Base-by-base conservation (phyloP, 306 rosid genomes). In the Trichosanthes cucumerina region DNA sequence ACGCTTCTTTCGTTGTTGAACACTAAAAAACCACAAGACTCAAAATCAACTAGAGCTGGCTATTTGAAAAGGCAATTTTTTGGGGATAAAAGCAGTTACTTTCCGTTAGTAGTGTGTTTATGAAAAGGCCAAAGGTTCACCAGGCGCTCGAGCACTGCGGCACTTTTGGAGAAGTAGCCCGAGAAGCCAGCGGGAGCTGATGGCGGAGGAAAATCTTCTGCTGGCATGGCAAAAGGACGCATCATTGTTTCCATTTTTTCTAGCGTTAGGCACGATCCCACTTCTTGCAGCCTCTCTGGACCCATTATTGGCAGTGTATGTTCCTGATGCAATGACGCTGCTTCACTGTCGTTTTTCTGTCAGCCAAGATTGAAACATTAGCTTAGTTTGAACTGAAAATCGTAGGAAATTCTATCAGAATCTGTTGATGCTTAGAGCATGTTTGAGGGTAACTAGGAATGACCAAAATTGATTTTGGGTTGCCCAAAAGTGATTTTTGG, bases 161-260 rank as follows among this genome's bases (percentile, higher is more conserved):
- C 89, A 69, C 97, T 85, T 82, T 95, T 95, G 4, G 96, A 77
- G 89, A 95, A 95, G 81, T 95, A 95, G 78, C 97, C 97, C 0
- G 98, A 88, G 89, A 95, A 95, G 50, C 95, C 96, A 1, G 85
- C 93, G 10, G 97, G 99, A 56, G 88, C 84, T 58, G 93, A 87
- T 12, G 97, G 90, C 4, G 99, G 93, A 79, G 97, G 98, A 79
- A 95, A 95, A 84, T 95, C 99, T 87, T 95, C 99, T 0, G 97
- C 97, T 24, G 99, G 99, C 99, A 95, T 95, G 13, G 99, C 99
- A 77, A 95, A 95, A n/a, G 97, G 92, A 31, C 86, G 99, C 82
- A 92, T 63, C 99, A 95, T 91, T 81, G 52, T 86, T 83, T 95
- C 99, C 97, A 92, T 87, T 78, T 88, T 91, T 71, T 92, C 99